Conservation (phyloP, 805 yeast genomes). For the Nakazawaea populi region DNA sequence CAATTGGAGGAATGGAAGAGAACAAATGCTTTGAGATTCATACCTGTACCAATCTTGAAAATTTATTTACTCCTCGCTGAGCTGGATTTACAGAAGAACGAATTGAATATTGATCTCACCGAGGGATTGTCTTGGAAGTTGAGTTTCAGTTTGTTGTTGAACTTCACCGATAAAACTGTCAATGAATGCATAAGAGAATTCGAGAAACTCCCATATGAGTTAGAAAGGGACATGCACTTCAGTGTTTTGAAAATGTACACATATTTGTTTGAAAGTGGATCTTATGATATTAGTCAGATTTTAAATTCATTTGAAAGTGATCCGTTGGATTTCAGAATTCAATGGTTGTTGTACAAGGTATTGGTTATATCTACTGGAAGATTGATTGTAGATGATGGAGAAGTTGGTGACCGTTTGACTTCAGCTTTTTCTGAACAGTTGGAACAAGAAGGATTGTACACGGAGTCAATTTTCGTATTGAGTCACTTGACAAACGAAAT, state of each 20-base stretch:
- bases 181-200: conserved; percentile 13
- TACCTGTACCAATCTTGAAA: conserved; percentile 50
- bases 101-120: conserved; percentile 27
- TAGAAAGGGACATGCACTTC: conserved; percentile 16
- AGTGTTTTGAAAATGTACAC: conserved; percentile 25
- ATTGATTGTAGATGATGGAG: conserved; percentile 9
- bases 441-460: conserved; percentile 38
- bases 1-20: conserved; percentile 68
- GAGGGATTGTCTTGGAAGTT: conserved; percentile 61
- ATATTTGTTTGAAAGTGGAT: conserved; percentile 13
- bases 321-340: conserved; percentile 3
- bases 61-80: conserved; percentile 65
- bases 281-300: conserved; percentile 2
- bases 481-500: conserved; percentile 49
- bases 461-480: conserved; percentile 58
- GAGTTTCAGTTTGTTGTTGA: conserved; percentile 51
- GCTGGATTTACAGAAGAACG: conserved; percentile 24
- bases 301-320: conserved; percentile 2
- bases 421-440: conserved; percentile 45
- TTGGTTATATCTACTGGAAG: conserved; percentile 13
- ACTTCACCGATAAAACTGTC: conserved; percentile 25
- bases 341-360: conserved; percentile 14
- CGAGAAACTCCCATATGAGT: conserved; percentile 4
- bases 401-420: conserved; percentile 16
- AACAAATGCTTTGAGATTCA: conserved; percentile 30